A percentile compares a stretch with the other conserved stretches of the same genome.
Evolutionary conservation across 169 alveolate genomes (phyloP).

Genomic region (Sarcocystis neurona): DNA sequence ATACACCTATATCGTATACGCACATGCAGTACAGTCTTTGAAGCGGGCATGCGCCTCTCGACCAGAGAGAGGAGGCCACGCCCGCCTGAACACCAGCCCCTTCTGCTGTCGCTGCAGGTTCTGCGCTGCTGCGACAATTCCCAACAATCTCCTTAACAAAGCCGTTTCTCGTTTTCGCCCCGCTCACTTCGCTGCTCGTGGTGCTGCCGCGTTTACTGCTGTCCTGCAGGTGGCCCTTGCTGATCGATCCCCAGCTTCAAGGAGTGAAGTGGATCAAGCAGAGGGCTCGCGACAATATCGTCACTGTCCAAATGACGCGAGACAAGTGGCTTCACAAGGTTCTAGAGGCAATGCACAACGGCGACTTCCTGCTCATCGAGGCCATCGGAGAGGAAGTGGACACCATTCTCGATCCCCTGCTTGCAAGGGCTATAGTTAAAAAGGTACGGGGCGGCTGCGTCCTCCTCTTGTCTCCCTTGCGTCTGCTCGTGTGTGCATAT

Average conservation of each 20-base stretch:
- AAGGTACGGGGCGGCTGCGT: slow-evolving; percentile 78
- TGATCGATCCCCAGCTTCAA: slow-evolving; percentile 96
- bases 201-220: background rate
- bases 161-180: background rate
- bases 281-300: slow-evolving; percentile 86
- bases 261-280: slow-evolving; percentile 94
- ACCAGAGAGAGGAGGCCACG: no score
- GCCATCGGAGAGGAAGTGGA: slow-evolving; percentile 92
- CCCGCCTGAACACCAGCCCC: no score
- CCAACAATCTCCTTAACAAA: no score
- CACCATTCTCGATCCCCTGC: slow-evolving; percentile 93
- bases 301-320: slow-evolving; percentile 88
- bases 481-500: background rate
- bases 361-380: slow-evolving; percentile 92
- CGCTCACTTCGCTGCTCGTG: background rate
- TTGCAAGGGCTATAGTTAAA: slow-evolving; percentile 89
- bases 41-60: no score
- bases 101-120: no score
- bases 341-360: slow-evolving; percentile 86
- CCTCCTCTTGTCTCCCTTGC: slow-evolving; percentile 41
- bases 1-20: background rate
- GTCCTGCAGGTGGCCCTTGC: slow-evolving; percentile 87
- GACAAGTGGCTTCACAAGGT: slow-evolving; percentile 89
- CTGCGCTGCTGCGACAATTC: no score
- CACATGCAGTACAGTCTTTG: no score